Base-by-base conservation (phyloP, 208 protist genomes). In the Crithidia mellificae region DNA sequence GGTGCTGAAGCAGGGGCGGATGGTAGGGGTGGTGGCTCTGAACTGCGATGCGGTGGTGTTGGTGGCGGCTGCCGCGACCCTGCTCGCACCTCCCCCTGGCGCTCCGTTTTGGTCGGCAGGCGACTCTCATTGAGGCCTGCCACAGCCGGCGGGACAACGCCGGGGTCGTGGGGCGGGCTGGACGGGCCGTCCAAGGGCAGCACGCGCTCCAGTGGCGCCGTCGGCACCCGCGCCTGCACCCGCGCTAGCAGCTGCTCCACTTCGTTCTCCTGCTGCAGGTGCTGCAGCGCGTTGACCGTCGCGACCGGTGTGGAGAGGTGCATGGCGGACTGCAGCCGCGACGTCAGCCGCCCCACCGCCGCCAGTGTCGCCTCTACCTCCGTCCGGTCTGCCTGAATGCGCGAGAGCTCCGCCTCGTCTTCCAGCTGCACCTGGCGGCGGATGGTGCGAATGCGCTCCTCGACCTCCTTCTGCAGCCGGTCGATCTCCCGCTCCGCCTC, bases 401-500 rank as follows among this genome's bases (percentile, higher is more conserved):
- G 75, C 24, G 57, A 65, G 20, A 66, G 58, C 68, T 91, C 63
- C 36, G 64, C 79, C 41, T 53, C 52, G 59, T 93, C 84, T 63
- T 68, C 63, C 34, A 67, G 67, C 68, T 90, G 80, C 43, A 88
- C 44, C 54, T 53, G 61, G 15, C 46, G 52, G 25, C 73, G 54
- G 49, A 90, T 83, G 36, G 25, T 47, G 12, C 67, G 57, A 27
- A 89, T 69, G 36, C 69, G 68, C 63, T 85, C 82, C 75, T 91
- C 88, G 36, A 72, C 70, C 75, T 91, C 81, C 14, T 69, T 81
- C 34, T 83, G 88, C 22, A 94, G 70, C 5, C 79, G 75, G 29
- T 78, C 84, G 8, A 90, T 74, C 55, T 91, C 79, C 11, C 64
- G 46, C 59, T 83, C 67, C 36, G 83, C 88, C 36, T 76, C 58